These are phyloP conservation scores for Rhododendron williamsianum DNA, from an alignment of 148 eudicot genomes.

Conservation along the genomic window DNA sequence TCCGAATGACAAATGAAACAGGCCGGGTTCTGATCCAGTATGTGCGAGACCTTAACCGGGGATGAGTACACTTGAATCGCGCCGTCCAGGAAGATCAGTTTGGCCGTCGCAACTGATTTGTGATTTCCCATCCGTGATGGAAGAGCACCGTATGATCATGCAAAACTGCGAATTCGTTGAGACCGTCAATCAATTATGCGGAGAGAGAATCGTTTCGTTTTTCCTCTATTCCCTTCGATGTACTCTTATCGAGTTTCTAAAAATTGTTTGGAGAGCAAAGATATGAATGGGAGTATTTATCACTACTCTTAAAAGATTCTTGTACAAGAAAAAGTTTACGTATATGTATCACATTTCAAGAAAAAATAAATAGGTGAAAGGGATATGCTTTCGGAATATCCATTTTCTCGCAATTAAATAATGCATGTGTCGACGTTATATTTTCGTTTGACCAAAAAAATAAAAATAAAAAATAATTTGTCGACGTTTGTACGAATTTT, in stretches of 20 bases:
- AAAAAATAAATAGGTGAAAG: not conserved
- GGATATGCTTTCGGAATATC: not conserved
- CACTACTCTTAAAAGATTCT: not conserved
- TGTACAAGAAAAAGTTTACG: not conserved
- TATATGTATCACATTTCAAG: not conserved
- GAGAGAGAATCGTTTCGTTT: not conserved
- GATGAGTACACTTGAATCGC: conserved; percentile 15
- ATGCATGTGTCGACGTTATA: too few relatives aligned
- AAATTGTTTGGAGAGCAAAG: not conserved
- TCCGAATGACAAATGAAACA: conserved; percentile 33
- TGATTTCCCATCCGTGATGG: not conserved
- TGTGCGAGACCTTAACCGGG: conserved; percentile 24
- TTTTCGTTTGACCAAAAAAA: too few relatives aligned
- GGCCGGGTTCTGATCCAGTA: not conserved
- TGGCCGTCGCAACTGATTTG: conserved; percentile 16
- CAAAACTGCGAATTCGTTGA: not conserved
- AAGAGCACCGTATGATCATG: not conserved
- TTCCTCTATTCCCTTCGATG: too few relatives aligned
- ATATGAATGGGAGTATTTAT: not conserved
- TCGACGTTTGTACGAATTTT: not conserved
- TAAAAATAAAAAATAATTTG: not conserved
- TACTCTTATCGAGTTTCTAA: too few relatives aligned
- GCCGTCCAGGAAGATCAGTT: conserved; percentile 28
- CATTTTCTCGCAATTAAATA: not conserved
- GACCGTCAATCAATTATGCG: not conserved